Conservation (phyloP, 164 flowering plant genomes). For the Kingdonia uniflora region DNA sequence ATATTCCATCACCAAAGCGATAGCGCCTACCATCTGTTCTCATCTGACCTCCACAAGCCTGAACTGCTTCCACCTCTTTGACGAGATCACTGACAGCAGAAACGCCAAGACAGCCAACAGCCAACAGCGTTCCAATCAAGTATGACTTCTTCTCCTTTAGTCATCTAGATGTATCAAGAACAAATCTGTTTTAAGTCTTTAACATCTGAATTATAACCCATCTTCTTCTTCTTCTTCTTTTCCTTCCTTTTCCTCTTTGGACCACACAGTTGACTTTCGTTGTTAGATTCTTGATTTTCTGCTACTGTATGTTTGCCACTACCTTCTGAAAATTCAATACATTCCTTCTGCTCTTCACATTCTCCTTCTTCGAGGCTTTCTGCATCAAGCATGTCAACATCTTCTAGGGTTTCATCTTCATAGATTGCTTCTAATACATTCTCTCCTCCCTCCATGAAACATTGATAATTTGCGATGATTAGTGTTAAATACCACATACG, state of each 20-base stretch:
- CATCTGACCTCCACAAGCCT: conserved; percentile 93
- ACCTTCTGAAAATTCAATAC: conserved; percentile 10
- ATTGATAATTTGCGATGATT: too few species aligned
- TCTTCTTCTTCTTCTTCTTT: conserved; percentile 34
- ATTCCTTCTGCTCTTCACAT: conserved; percentile 19
- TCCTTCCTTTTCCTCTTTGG: conserved; percentile 19
- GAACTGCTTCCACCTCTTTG: conserved; percentile 86
- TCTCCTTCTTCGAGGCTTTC: conserved; percentile 48
- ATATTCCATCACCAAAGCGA: conserved; percentile 79
- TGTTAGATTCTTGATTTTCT: conserved; percentile 15
- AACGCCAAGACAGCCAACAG: conserved; percentile 69
- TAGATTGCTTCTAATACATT: conserved; percentile 32
- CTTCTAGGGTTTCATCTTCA: conserved; percentile 43
- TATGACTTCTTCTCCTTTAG: conserved; percentile 74
- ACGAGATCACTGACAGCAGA: conserved; percentile 68
- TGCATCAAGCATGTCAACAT: conserved; percentile 72
- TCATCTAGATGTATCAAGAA: conserved; percentile 52
- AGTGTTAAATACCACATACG: too few species aligned
- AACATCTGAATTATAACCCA: conserved; percentile 17
- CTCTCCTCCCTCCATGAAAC: conserved; percentile 44
- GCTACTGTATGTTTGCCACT: conserved; percentile 11
- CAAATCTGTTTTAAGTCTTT: conserved; percentile 67
- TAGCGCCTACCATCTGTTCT: conserved; percentile 68
- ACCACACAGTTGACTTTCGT: conserved; percentile 16
- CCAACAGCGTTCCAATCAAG: conserved; percentile 77